Percentiles rank a stretch among this genome's conserved stretches.
Evolutionary conservation across 106 monocot species (phyloP).

Genomic region (Iris macrosiphon): DNA sequence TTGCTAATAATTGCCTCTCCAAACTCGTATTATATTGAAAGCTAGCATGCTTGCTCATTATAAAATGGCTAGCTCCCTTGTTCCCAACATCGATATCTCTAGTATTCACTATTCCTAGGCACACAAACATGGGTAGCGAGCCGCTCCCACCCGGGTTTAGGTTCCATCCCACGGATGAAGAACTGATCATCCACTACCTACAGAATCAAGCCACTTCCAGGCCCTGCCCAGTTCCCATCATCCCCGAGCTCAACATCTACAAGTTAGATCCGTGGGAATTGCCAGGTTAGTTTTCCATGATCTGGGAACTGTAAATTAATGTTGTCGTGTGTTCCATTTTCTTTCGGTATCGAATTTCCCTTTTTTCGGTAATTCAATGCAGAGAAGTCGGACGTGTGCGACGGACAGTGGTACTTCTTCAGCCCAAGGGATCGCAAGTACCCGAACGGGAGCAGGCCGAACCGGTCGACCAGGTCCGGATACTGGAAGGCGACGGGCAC

Average conservation of each 20-base stretch:
- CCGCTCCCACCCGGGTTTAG: slow-evolving; percentile 14
- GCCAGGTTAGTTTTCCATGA: slow-evolving; percentile 7
- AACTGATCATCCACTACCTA: slow-evolving; percentile 14
- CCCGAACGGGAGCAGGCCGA: slow-evolving; percentile 25
- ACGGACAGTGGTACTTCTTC: too few species aligned
- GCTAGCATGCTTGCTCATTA: too few species aligned
- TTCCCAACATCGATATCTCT: too few species aligned
- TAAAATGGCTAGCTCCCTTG: too few species aligned
- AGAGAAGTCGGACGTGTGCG: slow-evolving; percentile 15
- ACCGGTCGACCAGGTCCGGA: slow-evolving; percentile 35
- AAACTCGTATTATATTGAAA: too few species aligned
- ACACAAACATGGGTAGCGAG: background rate
- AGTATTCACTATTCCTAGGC: too few species aligned
- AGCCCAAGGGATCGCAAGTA: too few species aligned
- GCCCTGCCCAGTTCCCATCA: slow-evolving; percentile 33
- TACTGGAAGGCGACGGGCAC: slow-evolving; percentile 48
- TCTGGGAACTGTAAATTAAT: too few species aligned
- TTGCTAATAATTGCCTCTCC: too few species aligned
- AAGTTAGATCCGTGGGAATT: too few species aligned
- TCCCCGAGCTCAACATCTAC: slow-evolving; percentile 44
- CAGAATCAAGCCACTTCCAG: slow-evolving; percentile 15
- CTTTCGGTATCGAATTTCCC: background rate
- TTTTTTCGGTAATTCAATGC: background rate
- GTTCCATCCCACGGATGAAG: too few species aligned
- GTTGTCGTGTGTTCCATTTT: background rate